Conservation (phyloP, 495 filamentous ascomycete species). For the Podospora australis region DNA sequence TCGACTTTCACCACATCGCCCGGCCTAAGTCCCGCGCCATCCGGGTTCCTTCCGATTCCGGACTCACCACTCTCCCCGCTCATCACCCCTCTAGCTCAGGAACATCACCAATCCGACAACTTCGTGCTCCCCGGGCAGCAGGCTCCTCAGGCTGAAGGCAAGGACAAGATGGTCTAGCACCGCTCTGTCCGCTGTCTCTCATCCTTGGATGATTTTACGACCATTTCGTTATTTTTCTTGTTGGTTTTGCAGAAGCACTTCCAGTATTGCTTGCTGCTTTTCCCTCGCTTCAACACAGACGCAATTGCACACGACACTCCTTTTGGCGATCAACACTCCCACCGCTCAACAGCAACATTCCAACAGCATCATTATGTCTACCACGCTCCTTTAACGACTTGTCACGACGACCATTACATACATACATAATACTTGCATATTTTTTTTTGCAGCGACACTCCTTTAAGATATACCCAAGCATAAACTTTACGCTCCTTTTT, state of each 20-base stretch:
- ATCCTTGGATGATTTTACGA: constrained; percentile 13
- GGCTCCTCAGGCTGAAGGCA: constrained; percentile 14
- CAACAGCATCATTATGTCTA: constrained; percentile 24
- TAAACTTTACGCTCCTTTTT: neutral
- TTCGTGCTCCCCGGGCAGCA: constrained; percentile 16
- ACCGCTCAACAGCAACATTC: constrained; percentile 26
- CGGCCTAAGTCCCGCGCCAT: constrained; percentile 31
- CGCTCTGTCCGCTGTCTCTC: neutral
- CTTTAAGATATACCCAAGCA: constrained; percentile 24
- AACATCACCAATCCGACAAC: constrained; percentile 22
- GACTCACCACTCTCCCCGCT: constrained; percentile 30
- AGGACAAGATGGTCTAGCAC: constrained; percentile 17
- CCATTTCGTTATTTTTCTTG: constrained; percentile 11
- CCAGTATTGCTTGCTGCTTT: constrained; percentile 15
- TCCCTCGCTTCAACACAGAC: constrained; percentile 36
- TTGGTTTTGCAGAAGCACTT: constrained; percentile 12
- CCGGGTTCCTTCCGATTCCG: constrained; percentile 24
- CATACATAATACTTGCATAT: constrained; percentile 9
- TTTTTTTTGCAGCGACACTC: constrained; percentile 28
- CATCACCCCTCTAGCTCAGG: constrained; percentile 22
- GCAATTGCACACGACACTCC: constrained; percentile 44
- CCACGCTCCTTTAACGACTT: constrained; percentile 36
- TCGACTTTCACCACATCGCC: constrained; percentile 28
- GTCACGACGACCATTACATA: constrained; percentile 28
- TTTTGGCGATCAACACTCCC: constrained; percentile 33